Evolutionary conservation across 768 basidiomycete species (phyloP).

Genomic region (Hypholoma sublateritium): DNA sequence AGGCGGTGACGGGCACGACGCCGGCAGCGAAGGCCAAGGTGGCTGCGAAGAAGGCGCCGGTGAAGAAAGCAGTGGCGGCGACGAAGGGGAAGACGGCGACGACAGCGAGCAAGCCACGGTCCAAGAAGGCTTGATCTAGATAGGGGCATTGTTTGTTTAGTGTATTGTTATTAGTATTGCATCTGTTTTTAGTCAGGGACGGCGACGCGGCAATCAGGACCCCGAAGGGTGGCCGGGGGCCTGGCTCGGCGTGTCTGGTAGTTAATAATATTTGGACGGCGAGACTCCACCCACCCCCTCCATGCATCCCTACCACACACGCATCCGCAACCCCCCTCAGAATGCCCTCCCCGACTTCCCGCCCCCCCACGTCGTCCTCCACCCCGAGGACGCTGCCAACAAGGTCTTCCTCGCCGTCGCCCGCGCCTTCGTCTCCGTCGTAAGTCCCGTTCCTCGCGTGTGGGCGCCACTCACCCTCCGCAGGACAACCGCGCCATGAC

Average conservation of each 20-base stretch:
- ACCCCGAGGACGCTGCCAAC: slow-evolving; percentile 70
- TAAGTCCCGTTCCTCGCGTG: slow-evolving; percentile 34
- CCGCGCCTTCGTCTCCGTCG: slow-evolving; percentile 72
- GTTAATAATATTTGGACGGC: slow-evolving; percentile 14
- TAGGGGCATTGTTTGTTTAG: slow-evolving; percentile 13
- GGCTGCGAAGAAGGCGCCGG: slow-evolving; percentile 31
- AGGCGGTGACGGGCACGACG: slow-evolving; percentile 50
- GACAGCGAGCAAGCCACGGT: slow-evolving; percentile 26
- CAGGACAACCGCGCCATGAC: slow-evolving; percentile 85
- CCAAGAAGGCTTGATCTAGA: slow-evolving; percentile 20
- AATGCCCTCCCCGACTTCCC: slow-evolving; percentile 51
- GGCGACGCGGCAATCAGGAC: slow-evolving; percentile 23
- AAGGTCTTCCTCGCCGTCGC: slow-evolving; percentile 76
- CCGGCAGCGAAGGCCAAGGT: slow-evolving; percentile 36
- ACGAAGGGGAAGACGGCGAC: slow-evolving; percentile 36
- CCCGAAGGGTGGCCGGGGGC: slow-evolving; percentile 14
- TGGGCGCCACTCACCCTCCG: slow-evolving; percentile 16
- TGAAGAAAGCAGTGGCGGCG: slow-evolving; percentile 38
- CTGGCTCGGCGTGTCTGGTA: slow-evolving; percentile 1
- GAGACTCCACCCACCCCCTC: slow-evolving; percentile 17
- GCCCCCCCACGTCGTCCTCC: slow-evolving; percentile 62
- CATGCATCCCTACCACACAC: slow-evolving; percentile 45
- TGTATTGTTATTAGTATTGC: slow-evolving; percentile 14
- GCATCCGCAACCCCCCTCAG: slow-evolving; percentile 35
- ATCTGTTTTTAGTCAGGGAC: neutral